These are phyloP conservation scores for Daedaleopsis sinensis DNA, from an alignment of 768 basidiomycete species.

Conservation along the genomic window DNA sequence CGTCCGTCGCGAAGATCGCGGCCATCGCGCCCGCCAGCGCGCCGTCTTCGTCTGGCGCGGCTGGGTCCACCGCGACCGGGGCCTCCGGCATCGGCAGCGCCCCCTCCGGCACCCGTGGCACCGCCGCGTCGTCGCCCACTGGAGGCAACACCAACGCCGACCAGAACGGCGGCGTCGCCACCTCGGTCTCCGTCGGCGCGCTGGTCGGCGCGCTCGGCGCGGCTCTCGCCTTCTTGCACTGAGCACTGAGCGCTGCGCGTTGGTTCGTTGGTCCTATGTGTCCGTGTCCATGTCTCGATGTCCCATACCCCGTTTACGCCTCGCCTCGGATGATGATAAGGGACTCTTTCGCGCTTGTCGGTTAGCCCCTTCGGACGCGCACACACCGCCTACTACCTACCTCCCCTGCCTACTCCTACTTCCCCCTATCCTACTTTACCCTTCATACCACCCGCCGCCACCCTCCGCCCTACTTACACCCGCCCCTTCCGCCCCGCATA, in stretches of 20 bases:
- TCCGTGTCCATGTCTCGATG: too few relatives aligned
- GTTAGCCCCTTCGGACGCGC: too few relatives aligned
- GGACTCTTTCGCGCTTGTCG: too few relatives aligned
- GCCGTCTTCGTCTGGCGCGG: conserved; percentile 11
- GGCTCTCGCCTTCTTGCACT: conserved; percentile 9
- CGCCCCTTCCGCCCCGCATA: too few relatives aligned
- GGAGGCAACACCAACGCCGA: not conserved
- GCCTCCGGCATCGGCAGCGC: not conserved
- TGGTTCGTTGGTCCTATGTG: too few relatives aligned
- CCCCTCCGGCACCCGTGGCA: not conserved
- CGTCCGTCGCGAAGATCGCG: conserved; percentile 46
- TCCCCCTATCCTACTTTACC: too few relatives aligned
- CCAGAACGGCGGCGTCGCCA: not conserved
- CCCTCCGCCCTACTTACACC: too few relatives aligned
- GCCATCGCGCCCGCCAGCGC: conserved; percentile 43
- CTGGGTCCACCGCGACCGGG: not conserved
- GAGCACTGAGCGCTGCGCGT: not conserved
- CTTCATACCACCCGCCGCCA: too few relatives aligned
- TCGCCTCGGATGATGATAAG: too few relatives aligned
- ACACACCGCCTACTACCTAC: too few relatives aligned
- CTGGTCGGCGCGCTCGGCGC: conserved; percentile 7
- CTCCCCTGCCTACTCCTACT: too few relatives aligned
- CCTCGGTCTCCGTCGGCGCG: not conserved
- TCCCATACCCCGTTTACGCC: too few relatives aligned
- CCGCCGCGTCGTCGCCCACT: not conserved